Base-by-base conservation (phyloP, 495 filamentous ascomycete genomes). In the Lophium mytilinum region DNA sequence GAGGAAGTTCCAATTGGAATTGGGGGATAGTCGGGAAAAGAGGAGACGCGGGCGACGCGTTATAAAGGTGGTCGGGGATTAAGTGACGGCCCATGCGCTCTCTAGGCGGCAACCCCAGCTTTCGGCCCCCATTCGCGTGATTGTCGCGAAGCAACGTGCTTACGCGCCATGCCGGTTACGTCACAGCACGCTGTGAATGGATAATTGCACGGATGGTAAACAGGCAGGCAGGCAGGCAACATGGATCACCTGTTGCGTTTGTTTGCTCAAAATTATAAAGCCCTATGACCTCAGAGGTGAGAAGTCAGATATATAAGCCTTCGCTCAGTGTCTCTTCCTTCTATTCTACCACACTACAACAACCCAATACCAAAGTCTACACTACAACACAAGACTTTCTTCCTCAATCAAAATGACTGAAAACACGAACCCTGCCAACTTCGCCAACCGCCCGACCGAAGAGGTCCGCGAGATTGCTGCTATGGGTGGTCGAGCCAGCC, bases 371-470 rank as follows among this genome's bases (percentile, higher is more conserved):
- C 52, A 19, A 47, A 9, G 9, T 12, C 24, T 9, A 55, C n/a
- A 11, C 39, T 19, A 35, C 52, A 34, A 15, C 36, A 3, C 14
- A 47, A 42, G 18, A 52, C 19, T 52, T n/a, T n/a, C 37, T 14
- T n/a, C 11, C 34, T 9, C 40, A 55, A 46, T n/a, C 33, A 9
- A 50, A 19, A 35, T 52, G 34, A 57, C 36, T 39, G 55, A 54
- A 35, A 45, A 64, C 51, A 58, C 62, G 60, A 70, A 70, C 57
- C 69, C 69, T 5, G 53, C 52, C 50, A 72, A 72, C 63, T 70
- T 72, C 47, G 68, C 69, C 62, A 70, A 72, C 61, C 68, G 65
- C 21, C 60, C 64, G 30, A 64, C 60, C 47, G 69, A 72, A 18
- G 64, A 72, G 52, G 68, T 72, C 37, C 55, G 62, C 15, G 66